Percentiles rank a stretch among this genome's conserved stretches.
These are phyloP conservation scores for Annona squamosa DNA, from an alignment of 164 flowering plant genomes.

Conservation along the genomic window DNA sequence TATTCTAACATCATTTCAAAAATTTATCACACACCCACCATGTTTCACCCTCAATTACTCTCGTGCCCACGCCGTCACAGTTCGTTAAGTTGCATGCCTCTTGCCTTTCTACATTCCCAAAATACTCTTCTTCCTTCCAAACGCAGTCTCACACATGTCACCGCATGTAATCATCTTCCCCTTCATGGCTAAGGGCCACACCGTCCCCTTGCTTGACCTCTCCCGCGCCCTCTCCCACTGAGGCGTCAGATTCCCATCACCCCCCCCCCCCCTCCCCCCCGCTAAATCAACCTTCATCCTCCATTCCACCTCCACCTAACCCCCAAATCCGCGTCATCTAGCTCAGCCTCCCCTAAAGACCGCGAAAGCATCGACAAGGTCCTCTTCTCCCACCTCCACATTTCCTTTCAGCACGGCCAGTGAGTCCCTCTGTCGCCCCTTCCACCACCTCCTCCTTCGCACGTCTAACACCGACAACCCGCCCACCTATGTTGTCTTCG, in stretches of 20 bases:
- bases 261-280: too few relatives aligned
- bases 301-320: background rate
- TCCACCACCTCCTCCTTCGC: constrained; percentile 9
- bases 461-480: constrained; percentile 14
- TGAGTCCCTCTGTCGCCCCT: constrained; percentile 17
- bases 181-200: constrained; percentile 38
- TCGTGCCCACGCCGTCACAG: too few relatives aligned
- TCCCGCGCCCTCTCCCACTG: constrained; percentile 19
- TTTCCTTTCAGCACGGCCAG: constrained; percentile 17
- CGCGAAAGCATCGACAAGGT: constrained; percentile 28
- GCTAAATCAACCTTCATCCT: constrained; percentile 18
- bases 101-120: too few relatives aligned
- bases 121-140: too few relatives aligned
- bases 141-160: too few relatives aligned
- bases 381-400: constrained; percentile 19
- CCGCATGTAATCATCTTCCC: constrained; percentile 28
- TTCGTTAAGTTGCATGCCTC: too few relatives aligned
- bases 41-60: too few relatives aligned
- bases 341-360: constrained; percentile 29
- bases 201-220: constrained; percentile 28
- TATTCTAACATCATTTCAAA: too few relatives aligned
- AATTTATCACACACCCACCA: too few relatives aligned
- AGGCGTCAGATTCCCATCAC: constrained; percentile 23
- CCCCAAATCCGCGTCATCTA: constrained; percentile 10
- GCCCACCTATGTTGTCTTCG: constrained; percentile 33